Percentiles rank a stretch among this genome's conserved stretches.
phyloP scores from a whole-genome alignment of 441 rosid species.

The Bruguiera hainesii region DNA sequence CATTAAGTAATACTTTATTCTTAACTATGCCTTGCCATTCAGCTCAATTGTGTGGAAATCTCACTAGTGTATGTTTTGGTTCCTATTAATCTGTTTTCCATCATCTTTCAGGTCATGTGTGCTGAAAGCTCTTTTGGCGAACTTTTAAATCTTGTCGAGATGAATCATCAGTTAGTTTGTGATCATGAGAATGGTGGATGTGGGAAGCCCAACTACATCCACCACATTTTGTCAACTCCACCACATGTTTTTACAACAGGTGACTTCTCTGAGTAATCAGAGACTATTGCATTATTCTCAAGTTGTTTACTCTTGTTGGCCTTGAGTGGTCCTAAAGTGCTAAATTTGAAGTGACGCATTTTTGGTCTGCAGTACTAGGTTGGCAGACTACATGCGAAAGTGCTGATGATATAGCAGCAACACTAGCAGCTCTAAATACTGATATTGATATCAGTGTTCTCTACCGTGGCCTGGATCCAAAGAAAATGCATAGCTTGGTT shows the following conservation, averaged over 20 bases:
- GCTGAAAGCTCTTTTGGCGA: slow-evolving; percentile 68
- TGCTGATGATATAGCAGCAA: slow-evolving; percentile 75
- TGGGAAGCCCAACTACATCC: slow-evolving; percentile 74
- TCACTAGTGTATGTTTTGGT: neutral
- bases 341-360: slow-evolving; percentile 3
- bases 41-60: neutral
- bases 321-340: no score
- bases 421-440: slow-evolving; percentile 64
- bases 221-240: slow-evolving; percentile 64
- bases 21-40: neutral
- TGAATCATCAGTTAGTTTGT: slow-evolving; percentile 89
- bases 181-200: slow-evolving; percentile 83
- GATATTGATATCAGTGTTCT: slow-evolving; percentile 84
- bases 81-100: slow-evolving; percentile 23
- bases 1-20: neutral
- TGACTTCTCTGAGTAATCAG: slow-evolving; percentile 20
- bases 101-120: slow-evolving; percentile 50
- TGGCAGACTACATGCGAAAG: slow-evolving; percentile 96
- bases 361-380: slow-evolving; percentile 70
- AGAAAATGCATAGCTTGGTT: slow-evolving; percentile 58
- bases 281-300: slow-evolving; percentile 9
- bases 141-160: slow-evolving; percentile 76
- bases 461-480: slow-evolving; percentile 79
- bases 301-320: slow-evolving; percentile 4
- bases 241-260: slow-evolving; percentile 89